Percentiles rank a stretch among this genome's conserved stretches.
phyloP scores from a whole-genome alignment of 177 flowering plant species.

The Vitis hybrid region DNA sequence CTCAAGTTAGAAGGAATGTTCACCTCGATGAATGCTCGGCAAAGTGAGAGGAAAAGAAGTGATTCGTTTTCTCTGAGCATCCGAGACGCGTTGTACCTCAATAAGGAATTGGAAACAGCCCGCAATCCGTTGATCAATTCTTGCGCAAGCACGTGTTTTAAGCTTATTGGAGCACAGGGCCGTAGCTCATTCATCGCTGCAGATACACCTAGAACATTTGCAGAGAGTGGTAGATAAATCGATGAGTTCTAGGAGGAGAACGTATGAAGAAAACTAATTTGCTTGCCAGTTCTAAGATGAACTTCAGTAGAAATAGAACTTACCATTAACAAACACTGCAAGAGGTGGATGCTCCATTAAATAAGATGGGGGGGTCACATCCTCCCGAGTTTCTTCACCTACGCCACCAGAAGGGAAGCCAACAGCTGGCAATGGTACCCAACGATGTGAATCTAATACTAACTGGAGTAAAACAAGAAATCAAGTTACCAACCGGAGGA shows the following conservation, averaged over 20 bases:
- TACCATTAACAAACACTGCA: conserved; percentile 93
- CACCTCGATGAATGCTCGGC: conserved; percentile 95
- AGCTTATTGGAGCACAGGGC: conserved; percentile 93
- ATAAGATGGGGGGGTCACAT: conserved; percentile 86
- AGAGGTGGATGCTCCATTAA: conserved; percentile 99
- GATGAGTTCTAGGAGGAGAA: too few relatives aligned
- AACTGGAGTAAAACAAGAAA: conserved; percentile 44
- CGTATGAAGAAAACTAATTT: too few relatives aligned
- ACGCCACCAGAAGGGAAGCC: conserved; percentile 60
- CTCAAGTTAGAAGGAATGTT: not conserved
- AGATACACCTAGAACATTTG: conserved; percentile 64
- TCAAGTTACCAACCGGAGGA: conserved; percentile 5
- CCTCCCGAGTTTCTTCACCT: conserved; percentile 75
- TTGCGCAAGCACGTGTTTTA: conserved; percentile 76
- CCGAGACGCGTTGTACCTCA: conserved; percentile 74
- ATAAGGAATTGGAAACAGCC: conserved; percentile 75
- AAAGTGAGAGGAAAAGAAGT: conserved; percentile 80
- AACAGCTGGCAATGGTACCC: conserved; percentile 93
- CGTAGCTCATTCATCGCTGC: conserved; percentile 94
- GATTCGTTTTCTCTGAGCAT: conserved; percentile 88
- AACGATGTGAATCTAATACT: conserved; percentile 94
- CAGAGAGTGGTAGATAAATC: not conserved
- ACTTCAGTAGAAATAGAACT: conserved; percentile 3
- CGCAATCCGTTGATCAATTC: conserved; percentile 77
- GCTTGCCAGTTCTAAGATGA: too few relatives aligned